Conservation (phyloP, 495 filamentous ascomycete genomes). For the Neurospora sp. region DNA sequence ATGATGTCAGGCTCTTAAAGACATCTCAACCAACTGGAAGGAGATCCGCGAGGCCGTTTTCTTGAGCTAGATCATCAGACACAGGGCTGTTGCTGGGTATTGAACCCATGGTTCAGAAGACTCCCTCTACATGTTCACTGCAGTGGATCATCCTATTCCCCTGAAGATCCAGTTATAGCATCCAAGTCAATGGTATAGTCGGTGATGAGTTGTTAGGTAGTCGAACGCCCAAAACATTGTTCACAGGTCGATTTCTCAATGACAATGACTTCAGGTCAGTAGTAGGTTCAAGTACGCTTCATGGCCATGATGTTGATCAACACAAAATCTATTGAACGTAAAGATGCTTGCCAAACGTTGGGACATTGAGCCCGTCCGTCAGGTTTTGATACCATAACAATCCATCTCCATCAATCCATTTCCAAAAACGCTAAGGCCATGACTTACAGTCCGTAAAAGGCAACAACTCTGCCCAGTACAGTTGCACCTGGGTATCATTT, state of each 20-base stretch:
- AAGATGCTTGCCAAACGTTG: neutral
- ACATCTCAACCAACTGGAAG: neutral
- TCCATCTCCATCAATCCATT: neutral
- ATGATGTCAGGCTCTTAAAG: neutral
- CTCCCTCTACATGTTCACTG: neutral
- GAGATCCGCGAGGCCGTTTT: neutral
- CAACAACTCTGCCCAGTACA: neutral
- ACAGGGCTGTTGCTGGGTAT: neutral
- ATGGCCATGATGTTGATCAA: neutral
- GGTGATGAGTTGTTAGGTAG: neutral
- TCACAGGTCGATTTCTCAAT: neutral
- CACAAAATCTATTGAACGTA: neutral
- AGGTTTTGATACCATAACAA: neutral
- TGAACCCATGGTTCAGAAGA: neutral
- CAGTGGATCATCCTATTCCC: neutral
- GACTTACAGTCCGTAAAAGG: neutral
- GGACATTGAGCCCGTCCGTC: neutral
- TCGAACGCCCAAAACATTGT: neutral
- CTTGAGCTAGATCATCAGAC: neutral
- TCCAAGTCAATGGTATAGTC: neutral
- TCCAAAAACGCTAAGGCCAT: neutral
- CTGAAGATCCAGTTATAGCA: neutral
- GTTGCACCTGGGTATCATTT: neutral
- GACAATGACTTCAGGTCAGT: neutral
- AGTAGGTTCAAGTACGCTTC: neutral